phyloP scores from a whole-genome alignment of 768 basidiomycete species.

The Peribolospora kevripleyi region DNA sequence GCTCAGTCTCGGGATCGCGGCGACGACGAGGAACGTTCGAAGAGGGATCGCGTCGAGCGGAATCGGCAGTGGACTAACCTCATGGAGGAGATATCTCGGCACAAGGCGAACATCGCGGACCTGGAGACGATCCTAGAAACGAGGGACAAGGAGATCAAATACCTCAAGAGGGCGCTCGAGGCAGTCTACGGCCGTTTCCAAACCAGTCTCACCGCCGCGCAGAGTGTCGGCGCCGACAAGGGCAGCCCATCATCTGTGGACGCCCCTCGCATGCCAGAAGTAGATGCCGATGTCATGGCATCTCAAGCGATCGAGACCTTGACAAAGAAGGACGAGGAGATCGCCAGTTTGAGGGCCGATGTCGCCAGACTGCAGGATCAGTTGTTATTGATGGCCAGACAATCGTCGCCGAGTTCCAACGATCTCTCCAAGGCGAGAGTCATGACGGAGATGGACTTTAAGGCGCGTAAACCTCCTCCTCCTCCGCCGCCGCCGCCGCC shows the following conservation, averaged over 20 bases:
- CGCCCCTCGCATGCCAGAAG: conserved; percentile 17
- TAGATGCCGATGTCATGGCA: conserved; percentile 46
- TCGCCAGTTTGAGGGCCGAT: conserved; percentile 24
- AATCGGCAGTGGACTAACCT: conserved; percentile 46
- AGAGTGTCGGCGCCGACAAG: conserved; percentile 20
- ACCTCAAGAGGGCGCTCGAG: conserved; percentile 64
- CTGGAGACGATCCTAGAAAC: conserved; percentile 26
- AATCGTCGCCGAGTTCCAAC: conserved; percentile 19
- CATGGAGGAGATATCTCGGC: conserved; percentile 45
- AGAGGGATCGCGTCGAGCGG: conserved; percentile 35
- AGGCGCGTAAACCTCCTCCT: conserved; percentile 40
- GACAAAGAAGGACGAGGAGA: conserved; percentile 42
- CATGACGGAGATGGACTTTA: conserved; percentile 46
- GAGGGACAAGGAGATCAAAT: conserved; percentile 49
- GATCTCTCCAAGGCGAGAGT: conserved; percentile 28
- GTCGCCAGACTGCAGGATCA: conserved; percentile 13
- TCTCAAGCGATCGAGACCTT: conserved; percentile 44
- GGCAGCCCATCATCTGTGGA: conserved; percentile 17
- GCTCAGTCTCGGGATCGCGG: conserved; percentile 31
- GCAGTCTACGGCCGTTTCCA: conserved; percentile 62
- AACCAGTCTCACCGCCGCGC: conserved; percentile 19
- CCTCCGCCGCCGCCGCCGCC: conserved; percentile 13
- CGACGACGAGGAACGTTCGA: conserved; percentile 50
- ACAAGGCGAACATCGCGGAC: conserved; percentile 40
- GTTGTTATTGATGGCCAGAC: conserved; percentile 24